Base-by-base conservation (phyloP, 192 early-diverging fungal species). In the Backusella mclennaniae region DNA sequence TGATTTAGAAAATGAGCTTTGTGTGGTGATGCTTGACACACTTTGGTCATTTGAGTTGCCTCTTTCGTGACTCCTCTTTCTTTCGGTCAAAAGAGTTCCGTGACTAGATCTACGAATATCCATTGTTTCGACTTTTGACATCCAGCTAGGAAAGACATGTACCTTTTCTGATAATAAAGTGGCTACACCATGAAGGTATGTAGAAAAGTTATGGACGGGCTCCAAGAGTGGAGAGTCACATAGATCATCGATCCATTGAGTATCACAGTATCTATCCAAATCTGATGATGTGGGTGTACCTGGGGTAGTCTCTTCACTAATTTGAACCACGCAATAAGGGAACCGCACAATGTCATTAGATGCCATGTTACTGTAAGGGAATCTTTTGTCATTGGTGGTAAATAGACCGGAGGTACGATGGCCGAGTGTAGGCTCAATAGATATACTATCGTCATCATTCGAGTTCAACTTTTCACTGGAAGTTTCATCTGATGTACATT, bases 321-420 rank as follows among this genome's bases (percentile, higher is more conserved):
- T 42, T 49, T 76, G 75, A 19, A 76, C n/a, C 23, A 76, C 67
- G 52, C 67, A 68, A n/a, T 68, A 76, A 35, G 75, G 59, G 15
- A 76, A 69, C 9, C 75, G 67, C 14, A 41, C 35, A 23, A 56
- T n/a, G 21, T 69, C 66, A n/a, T 73, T 73, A n/a, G 69, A 26
- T 21, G 6, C 6, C 39, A 36, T 15, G 12, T n/a, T 42, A 14
- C 2, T 70, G 26, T 29, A 70, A 26, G 69, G 69, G n/a, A 44
- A 70, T 6, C 21, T 23, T 41, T 33, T 2, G 3, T 35, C 12
- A 29, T 67, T 19, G 29, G 17, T 36, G 23, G 53, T 11, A 17
- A 17, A 17, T 17, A 17, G 15, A 59, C 23, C 53, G 23, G 26
- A 63, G 3, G 23, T 63, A 63, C 14, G 17, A 36, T 68, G 15